These are phyloP conservation scores for Cutaneotrichosporon cutaneum DNA, from an alignment of 1,284 basidiomycete species.

Conservation along the genomic window DNA sequence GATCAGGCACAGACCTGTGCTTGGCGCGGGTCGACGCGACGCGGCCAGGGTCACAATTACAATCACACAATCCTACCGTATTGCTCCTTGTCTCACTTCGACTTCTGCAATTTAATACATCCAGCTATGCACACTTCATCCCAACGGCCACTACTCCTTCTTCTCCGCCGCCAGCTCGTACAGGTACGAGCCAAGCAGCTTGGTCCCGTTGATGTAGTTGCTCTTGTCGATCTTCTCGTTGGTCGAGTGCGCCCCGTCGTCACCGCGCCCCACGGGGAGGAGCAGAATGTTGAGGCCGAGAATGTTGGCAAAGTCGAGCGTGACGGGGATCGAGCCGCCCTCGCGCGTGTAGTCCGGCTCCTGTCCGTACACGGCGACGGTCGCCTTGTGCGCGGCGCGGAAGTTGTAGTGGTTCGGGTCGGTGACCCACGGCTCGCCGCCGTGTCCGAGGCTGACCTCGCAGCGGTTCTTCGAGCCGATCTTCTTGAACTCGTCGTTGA, in stretches of 20 bases:
- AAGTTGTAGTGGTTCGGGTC: constrained; percentile 81
- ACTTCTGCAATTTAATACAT: background rate
- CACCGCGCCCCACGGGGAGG: constrained; percentile 87
- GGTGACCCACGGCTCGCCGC: constrained; percentile 83
- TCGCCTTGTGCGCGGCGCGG: constrained; percentile 77
- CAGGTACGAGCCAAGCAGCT: constrained; percentile 77
- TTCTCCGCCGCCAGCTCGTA: constrained; percentile 66
- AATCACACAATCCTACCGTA: background rate
- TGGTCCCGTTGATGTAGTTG: constrained; percentile 83
- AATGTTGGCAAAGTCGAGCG: constrained; percentile 89
- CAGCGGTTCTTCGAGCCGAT: constrained; percentile 78
- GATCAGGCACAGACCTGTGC: background rate
- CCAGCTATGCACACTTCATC: background rate
- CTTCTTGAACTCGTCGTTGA: constrained; percentile 77
- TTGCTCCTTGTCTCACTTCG: background rate
- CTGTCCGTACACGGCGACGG: constrained; percentile 72
- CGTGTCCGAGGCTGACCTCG: constrained; percentile 67
- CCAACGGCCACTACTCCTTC: constrained; percentile 15
- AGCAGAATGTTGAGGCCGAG: constrained; percentile 71
- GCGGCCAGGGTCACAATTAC: background rate
- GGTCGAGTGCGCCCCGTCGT: constrained; percentile 81
- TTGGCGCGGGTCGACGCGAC: background rate
- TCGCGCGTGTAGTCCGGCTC: constrained; percentile 87
- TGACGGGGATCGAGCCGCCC: constrained; percentile 92
- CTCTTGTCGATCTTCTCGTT: constrained; percentile 94